These are phyloP conservation scores for Kuraishia cidri DNA, from an alignment of 805 yeast species.

Conservation along the genomic window DNA sequence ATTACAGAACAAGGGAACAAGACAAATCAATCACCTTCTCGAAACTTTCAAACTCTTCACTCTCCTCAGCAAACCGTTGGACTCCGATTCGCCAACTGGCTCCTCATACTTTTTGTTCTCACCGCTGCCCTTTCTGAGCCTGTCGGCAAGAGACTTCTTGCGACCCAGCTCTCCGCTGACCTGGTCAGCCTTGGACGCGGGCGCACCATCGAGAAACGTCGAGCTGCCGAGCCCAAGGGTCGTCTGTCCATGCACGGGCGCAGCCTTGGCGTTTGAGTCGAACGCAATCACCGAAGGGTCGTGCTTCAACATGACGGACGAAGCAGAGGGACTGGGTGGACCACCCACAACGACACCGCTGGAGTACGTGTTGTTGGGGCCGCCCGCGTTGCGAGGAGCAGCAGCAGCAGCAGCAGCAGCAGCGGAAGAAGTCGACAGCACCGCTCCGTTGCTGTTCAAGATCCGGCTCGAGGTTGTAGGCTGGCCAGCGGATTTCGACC, in stretches of 20 bases:
- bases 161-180: slow-evolving; percentile 48
- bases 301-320: slow-evolving; percentile 32
- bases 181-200: slow-evolving; percentile 56
- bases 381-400: too few species aligned
- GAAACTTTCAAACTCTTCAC: slow-evolving; percentile 86
- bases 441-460: neutral
- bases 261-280: slow-evolving; percentile 61
- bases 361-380: too few species aligned
- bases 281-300: slow-evolving; percentile 51
- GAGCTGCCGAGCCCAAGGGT: slow-evolving; percentile 88
- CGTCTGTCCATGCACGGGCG: slow-evolving; percentile 75
- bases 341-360: slow-evolving; percentile 19
- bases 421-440: neutral
- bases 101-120: slow-evolving; percentile 8
- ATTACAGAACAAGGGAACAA: neutral
- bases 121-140: slow-evolving; percentile 28
- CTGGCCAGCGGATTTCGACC: neutral
- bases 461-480: neutral
- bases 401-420: neutral
- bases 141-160: slow-evolving; percentile 76
- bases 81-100: slow-evolving; percentile 9
- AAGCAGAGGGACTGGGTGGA: slow-evolving; percentile 14
- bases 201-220: slow-evolving; percentile 93
- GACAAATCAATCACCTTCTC: slow-evolving; percentile 14
- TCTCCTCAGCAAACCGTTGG: slow-evolving; percentile 65